Conservation (phyloP, 306 rosid genomes). For the Amphicarpaea edgeworthii region DNA sequence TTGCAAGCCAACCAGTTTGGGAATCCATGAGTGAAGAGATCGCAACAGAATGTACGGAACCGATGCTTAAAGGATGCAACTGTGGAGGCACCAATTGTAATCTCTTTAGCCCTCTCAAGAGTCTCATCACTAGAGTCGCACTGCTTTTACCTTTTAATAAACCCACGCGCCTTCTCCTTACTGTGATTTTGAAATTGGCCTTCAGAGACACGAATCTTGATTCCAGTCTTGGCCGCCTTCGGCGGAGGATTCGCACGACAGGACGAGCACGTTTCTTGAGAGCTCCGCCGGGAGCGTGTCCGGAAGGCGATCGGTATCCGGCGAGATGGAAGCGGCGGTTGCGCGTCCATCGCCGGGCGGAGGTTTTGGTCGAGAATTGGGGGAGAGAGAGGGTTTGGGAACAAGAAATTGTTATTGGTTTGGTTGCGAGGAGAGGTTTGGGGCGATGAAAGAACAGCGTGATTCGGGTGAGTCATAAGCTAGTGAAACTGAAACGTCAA, state of each 20-base stretch:
- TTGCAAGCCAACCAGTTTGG: conserved; percentile 82
- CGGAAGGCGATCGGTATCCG: conserved; percentile 49
- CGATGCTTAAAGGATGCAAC: conserved; percentile 50
- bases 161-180: conserved; percentile 42
- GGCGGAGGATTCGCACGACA: conserved; percentile 79
- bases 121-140: conserved; percentile 85
- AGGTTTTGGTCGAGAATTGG: conserved; percentile 45
- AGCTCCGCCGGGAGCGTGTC: conserved; percentile 76
- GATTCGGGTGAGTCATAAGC: conserved; percentile 63
- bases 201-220: background rate
- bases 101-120: conserved; percentile 72
- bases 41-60: conserved; percentile 76
- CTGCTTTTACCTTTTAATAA: background rate
- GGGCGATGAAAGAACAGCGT: conserved; percentile 23
- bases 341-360: conserved; percentile 61
- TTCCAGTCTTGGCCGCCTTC: conserved; percentile 50
- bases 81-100: conserved; percentile 50
- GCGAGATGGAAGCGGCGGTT: conserved; percentile 40
- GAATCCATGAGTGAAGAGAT: conserved; percentile 64
- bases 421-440: background rate
- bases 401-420: background rate
- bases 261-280: conserved; percentile 64
- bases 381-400: conserved; percentile 29
- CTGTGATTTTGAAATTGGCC: conserved; percentile 33
- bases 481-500: background rate